Evolutionary conservation across 2,329 filamentous ascomycete species (phyloP).

Genomic region (Aureobasidium sp.): DNA sequence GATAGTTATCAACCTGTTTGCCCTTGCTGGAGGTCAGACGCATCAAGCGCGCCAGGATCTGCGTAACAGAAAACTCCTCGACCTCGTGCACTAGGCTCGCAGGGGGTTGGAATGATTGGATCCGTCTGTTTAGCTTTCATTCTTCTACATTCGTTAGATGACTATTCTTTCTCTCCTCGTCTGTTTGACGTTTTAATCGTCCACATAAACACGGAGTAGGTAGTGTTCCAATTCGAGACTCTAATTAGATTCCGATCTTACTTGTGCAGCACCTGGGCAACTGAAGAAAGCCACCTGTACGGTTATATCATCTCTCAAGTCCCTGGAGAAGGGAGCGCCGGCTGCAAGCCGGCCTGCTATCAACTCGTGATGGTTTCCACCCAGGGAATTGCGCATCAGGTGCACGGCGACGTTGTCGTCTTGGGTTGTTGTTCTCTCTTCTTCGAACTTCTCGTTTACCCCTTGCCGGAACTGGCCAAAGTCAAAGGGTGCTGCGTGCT

Average conservation of each 20-base stretch:
- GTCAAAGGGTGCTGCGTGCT: conserved; percentile 18
- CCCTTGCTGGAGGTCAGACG: not conserved
- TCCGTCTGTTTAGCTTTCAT: too few species aligned
- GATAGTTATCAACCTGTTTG: not conserved
- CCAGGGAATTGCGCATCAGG: conserved; percentile 44
- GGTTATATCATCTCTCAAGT: conserved; percentile 43
- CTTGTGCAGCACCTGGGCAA: too few species aligned
- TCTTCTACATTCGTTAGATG: too few species aligned
- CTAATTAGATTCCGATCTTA: too few species aligned
- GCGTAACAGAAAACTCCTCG: not conserved
- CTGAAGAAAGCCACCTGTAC: conserved; percentile 46
- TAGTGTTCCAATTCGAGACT: too few species aligned
- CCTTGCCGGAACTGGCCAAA: conserved; percentile 33
- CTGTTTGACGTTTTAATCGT: too few species aligned
- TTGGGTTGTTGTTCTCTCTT: conserved; percentile 24
- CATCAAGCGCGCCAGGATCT: not conserved
- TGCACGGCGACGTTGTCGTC: conserved; percentile 46
- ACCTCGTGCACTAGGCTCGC: not conserved
- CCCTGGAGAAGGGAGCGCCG: conserved; percentile 26
- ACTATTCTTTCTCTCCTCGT: too few species aligned
- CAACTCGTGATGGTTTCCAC: conserved; percentile 36
- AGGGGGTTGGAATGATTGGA: not conserved
- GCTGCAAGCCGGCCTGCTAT: conserved; percentile 32
- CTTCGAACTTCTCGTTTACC: conserved; percentile 36
- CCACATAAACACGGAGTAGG: too few species aligned